Evolutionary conservation across 495 filamentous ascomycete genomes (phyloP).

Genomic region (Articulospora tetracladia): DNA sequence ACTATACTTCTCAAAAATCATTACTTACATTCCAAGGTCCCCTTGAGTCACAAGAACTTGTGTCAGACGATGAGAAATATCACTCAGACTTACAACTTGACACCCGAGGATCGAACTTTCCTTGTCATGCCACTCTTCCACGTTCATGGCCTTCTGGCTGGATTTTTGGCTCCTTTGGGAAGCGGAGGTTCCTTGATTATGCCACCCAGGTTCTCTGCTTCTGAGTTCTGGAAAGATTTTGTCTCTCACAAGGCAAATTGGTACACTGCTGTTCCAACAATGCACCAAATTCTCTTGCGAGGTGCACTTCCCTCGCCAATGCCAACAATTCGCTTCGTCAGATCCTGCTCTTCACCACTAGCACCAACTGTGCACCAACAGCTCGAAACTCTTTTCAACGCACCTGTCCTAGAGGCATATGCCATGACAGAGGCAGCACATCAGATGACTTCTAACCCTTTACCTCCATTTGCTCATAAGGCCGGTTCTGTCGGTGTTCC

Average conservation of each 20-base stretch:
- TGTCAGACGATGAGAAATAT: conserved; percentile 73
- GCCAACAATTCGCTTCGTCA: conserved; percentile 44
- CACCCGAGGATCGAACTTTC: conserved; percentile 34
- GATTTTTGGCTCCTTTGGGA: conserved; percentile 37
- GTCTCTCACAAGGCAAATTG: conserved; percentile 35
- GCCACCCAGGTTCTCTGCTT: conserved; percentile 42
- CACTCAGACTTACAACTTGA: conserved; percentile 49
- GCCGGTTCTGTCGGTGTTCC: conserved; percentile 39
- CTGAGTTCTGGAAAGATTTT: conserved; percentile 44
- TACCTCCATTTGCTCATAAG: conserved; percentile 34
- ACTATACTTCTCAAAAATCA: background rate
- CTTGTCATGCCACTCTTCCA: conserved; percentile 47
- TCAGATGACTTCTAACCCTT: conserved; percentile 30
- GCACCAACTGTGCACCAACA: conserved; percentile 35
- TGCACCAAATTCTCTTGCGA: conserved; percentile 39
- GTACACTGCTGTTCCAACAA: conserved; percentile 48
- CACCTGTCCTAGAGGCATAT: conserved; percentile 40
- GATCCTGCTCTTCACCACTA: conserved; percentile 42
- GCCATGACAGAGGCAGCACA: conserved; percentile 49
- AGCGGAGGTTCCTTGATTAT: conserved; percentile 40
- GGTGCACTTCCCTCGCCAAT: conserved; percentile 32
- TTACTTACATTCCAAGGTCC: conserved; percentile 41
- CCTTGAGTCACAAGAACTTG: conserved; percentile 71
- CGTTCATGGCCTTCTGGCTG: conserved; percentile 38
- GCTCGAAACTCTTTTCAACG: conserved; percentile 35